phyloP scores from a whole-genome alignment of 108 stramenopile genomes.

The Heterococcus sp. region DNA sequence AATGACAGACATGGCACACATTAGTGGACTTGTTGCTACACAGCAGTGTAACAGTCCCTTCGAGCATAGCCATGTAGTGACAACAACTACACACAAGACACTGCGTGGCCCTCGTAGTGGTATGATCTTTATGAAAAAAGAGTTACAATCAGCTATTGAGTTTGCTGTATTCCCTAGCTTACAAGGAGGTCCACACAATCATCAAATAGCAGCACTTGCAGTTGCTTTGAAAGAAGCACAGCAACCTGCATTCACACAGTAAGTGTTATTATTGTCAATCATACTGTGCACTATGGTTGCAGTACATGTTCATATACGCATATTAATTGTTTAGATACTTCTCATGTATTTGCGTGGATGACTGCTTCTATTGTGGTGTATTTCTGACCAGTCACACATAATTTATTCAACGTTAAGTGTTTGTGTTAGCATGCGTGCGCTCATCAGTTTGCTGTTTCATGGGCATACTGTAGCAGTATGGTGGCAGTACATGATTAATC shows the following conservation, averaged over 20 bases:
- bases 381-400: too few relatives aligned
- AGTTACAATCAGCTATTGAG: constrained; percentile 84
- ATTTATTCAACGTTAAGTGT: neutral
- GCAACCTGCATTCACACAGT: constrained; percentile 82
- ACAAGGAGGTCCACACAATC: constrained; percentile 99
- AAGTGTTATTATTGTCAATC: too few relatives aligned
- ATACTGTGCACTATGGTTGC: too few relatives aligned
- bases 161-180: constrained; percentile 97
- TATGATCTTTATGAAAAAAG: constrained; percentile 24
- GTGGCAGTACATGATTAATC: neutral
- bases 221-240: constrained; percentile 90
- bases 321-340: too few relatives aligned
- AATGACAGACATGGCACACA: constrained; percentile 57
- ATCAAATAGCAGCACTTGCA: constrained; percentile 95
- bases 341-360: too few relatives aligned
- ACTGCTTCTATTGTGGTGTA: too few relatives aligned
- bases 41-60: constrained; percentile 39
- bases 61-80: constrained; percentile 49
- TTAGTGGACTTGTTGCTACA: constrained; percentile 47
- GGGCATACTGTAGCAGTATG: too few relatives aligned
- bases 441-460: neutral
- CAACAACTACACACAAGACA: constrained; percentile 56
- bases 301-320: too few relatives aligned
- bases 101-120: constrained; percentile 48
- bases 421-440: neutral